Conservation (phyloP, 2,329 filamentous ascomycete genomes). For the Aspergillus piperis region DNA sequence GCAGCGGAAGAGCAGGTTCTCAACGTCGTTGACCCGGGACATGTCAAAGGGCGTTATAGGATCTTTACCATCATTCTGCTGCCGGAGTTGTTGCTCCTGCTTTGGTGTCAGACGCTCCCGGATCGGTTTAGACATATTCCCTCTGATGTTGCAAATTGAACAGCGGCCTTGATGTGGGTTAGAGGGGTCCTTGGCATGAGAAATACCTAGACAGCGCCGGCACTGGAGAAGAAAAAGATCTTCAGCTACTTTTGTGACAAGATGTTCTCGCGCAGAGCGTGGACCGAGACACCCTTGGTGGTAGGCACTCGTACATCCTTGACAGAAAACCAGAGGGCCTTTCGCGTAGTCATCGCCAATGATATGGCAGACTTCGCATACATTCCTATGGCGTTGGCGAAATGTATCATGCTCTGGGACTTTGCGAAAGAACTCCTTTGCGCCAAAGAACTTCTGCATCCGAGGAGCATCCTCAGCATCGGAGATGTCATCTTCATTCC, state of each 20-base stretch:
- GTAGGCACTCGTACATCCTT: conserved; percentile 82
- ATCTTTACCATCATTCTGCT: conserved; percentile 76
- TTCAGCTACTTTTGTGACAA: conserved; percentile 79
- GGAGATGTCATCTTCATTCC: conserved; percentile 39
- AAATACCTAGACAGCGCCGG: conserved; percentile 73
- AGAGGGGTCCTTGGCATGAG: conserved; percentile 66
- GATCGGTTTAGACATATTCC: conserved; percentile 73
- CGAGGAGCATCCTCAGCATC: conserved; percentile 51
- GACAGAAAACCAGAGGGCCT: conserved; percentile 78
- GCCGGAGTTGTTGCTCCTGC: conserved; percentile 80
- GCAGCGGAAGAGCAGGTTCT: conserved; percentile 83
- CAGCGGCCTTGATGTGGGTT: conserved; percentile 74
- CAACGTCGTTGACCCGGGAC: conserved; percentile 69
- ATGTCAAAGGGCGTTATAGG: conserved; percentile 67
- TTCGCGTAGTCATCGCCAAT: conserved; percentile 57
- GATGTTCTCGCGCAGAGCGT: conserved; percentile 74
- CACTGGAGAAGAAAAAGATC: conserved; percentile 87
- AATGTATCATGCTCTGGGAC: conserved; percentile 67
- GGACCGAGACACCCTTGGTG: conserved; percentile 81
- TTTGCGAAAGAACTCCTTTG: conserved; percentile 72
- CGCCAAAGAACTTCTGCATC: conserved; percentile 51
- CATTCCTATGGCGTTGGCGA: conserved; percentile 65
- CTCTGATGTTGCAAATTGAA: conserved; percentile 66
- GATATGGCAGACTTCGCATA: conserved; percentile 72
- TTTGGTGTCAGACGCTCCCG: conserved; percentile 69